Conservation (phyloP, 768 basidiomycete genomes). For the Hygrocybe coccinea region DNA sequence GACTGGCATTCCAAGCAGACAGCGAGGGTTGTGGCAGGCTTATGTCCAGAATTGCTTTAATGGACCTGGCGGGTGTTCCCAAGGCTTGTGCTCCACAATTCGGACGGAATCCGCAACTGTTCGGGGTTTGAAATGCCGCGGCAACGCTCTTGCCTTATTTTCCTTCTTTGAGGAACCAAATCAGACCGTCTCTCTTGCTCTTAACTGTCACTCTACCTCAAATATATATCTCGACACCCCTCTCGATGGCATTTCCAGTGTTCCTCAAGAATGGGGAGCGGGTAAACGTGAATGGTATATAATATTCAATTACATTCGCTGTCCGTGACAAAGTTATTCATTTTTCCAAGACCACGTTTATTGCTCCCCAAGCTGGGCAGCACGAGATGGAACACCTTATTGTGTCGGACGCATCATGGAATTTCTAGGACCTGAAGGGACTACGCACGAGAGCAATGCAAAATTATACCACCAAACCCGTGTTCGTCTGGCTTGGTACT, state of each 20-base stretch:
- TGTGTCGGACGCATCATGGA: slow-evolving; percentile 96
- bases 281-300: slow-evolving; percentile 81
- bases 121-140: too few species aligned
- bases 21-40: too few species aligned
- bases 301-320: slow-evolving; percentile 10
- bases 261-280: slow-evolving; percentile 78
- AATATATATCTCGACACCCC: slow-evolving; percentile 29
- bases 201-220: slow-evolving; percentile 15
- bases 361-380: slow-evolving; percentile 88
- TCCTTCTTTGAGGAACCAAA: too few species aligned
- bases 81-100: too few species aligned
- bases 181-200: slow-evolving; percentile 4
- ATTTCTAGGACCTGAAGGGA: slow-evolving; percentile 78
- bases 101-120: too few species aligned
- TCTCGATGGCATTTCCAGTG: slow-evolving; percentile 44
- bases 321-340: slow-evolving; percentile 17
- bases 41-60: too few species aligned
- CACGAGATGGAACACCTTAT: slow-evolving; percentile 92
- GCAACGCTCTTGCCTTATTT: too few species aligned
- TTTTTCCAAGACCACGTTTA: slow-evolving; percentile 87
- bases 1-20: too few species aligned
- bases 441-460: slow-evolving; percentile 59
- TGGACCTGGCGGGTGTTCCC: too few species aligned
- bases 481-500: slow-evolving; percentile 92
- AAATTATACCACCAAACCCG: slow-evolving; percentile 70